Percentiles rank a stretch among this genome's conserved stretches.
Evolutionary conservation across 2,329 filamentous ascomycete species (phyloP).

Genomic region (Penicillium decumbens): DNA sequence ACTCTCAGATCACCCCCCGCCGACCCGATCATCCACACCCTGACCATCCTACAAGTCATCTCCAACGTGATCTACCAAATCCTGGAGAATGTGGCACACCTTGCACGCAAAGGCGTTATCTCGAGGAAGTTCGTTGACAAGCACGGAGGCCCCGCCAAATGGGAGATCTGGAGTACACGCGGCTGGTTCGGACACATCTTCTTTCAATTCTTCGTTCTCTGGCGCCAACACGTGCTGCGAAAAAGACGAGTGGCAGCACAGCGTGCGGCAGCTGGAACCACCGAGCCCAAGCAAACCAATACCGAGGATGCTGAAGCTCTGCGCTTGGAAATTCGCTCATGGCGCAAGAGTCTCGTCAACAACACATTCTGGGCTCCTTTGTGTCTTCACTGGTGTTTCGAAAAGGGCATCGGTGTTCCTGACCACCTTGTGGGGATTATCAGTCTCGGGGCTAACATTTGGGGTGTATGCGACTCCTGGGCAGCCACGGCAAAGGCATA

Average conservation of each 20-base stretch:
- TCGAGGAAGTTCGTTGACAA: conserved; percentile 38
- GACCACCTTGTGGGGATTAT: conserved; percentile 56
- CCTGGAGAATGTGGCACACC: conserved; percentile 77
- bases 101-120: conserved; percentile 68
- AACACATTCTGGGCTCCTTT: conserved; percentile 76
- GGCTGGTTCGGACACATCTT: conserved; percentile 77
- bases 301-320: conserved; percentile 30
- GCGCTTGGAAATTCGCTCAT: conserved; percentile 49
- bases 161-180: conserved; percentile 68
- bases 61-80: conserved; percentile 68
- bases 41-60: conserved; percentile 65
- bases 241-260: conserved; percentile 26
- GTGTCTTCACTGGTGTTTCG: conserved; percentile 76
- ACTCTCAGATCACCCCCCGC: conserved; percentile 45
- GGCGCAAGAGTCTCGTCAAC: conserved; percentile 58
- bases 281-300: conserved; percentile 21
- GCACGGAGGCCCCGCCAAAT: conserved; percentile 53
- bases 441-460: conserved; percentile 50
- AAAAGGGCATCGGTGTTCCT: conserved; percentile 57
- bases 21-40: conserved; percentile 45
- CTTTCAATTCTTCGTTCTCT: conserved; percentile 67
- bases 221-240: conserved; percentile 41
- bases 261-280: conserved; percentile 9
- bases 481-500: conserved; percentile 32
- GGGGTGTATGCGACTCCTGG: conserved; percentile 46